Conservation (phyloP, 2,329 filamentous ascomycete genomes). For the Shiraia bambusicola region DNA sequence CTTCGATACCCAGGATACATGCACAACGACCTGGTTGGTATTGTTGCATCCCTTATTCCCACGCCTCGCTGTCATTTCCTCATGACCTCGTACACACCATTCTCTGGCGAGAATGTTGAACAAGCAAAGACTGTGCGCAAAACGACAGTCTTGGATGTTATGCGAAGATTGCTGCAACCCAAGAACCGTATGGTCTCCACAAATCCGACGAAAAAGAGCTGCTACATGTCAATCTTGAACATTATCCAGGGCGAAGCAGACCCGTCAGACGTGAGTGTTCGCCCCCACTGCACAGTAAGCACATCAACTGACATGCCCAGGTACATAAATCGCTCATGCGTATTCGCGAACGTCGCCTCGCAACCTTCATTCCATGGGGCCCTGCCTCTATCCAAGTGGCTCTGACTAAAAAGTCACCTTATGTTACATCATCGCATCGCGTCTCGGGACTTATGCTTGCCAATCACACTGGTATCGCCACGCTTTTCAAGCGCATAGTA, state of each 20-base stretch:
- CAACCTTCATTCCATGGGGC: conserved; percentile 97
- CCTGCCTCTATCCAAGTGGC: conserved; percentile 97
- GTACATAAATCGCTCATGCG: conserved; percentile 96
- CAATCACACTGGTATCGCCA: conserved; percentile 96
- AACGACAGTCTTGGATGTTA: conserved; percentile 96
- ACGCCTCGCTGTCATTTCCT: conserved; percentile 97
- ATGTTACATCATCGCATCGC: conserved; percentile 88
- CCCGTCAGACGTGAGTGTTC: conserved; percentile 73
- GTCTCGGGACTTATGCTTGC: conserved; percentile 97
- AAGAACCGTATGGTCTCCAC: conserved; percentile 99
- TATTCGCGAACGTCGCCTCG: conserved; percentile 89
- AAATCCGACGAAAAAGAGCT: conserved; percentile 92
- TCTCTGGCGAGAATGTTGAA: conserved; percentile 93
- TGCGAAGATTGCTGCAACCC: conserved; percentile 90
- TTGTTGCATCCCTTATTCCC: conserved; percentile 91
- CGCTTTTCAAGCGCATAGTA: conserved; percentile 92
- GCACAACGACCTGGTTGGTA: conserved; percentile 98
- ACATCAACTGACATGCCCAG: conserved; percentile 32
- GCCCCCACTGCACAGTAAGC: background rate
- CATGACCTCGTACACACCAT: conserved; percentile 97
- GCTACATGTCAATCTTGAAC: conserved; percentile 98
- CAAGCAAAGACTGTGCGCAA: conserved; percentile 97
- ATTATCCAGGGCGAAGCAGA: conserved; percentile 99
- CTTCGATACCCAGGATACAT: conserved; percentile 97
- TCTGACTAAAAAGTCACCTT: conserved; percentile 92